Base-by-base conservation (phyloP, 2,329 filamentous ascomycete species). In the Trichoderma hamatum region DNA sequence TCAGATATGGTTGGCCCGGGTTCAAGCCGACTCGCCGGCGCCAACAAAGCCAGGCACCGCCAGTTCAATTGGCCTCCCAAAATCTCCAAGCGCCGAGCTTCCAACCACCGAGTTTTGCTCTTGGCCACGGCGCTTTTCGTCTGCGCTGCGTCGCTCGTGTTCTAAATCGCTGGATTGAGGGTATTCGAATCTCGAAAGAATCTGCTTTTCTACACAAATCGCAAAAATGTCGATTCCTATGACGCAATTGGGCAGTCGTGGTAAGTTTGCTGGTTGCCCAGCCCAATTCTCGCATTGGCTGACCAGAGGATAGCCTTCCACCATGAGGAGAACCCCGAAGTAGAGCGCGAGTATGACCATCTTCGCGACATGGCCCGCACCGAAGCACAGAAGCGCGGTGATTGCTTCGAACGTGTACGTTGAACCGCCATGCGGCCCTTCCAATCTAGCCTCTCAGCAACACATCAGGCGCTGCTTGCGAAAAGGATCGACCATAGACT, bases 281-380 rank as follows among this genome's bases (percentile, higher is more conserved):
- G 26, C 24, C 63, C 5, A 2, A 19, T 9, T 52, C 13, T 49
- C 30, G 14, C 34, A 32, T n/a, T 63, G 43, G 52, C 71, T 63
- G 70, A 60, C 39, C 62, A 58, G 68, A 52, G 36, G 34, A 14
- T 77, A 94, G 92, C 91, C 80, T 93, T 95, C 83, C 92, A 90
- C 80, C 90, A 93, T 78, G 85, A 85, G 70, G 84, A 89, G 73
- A 88, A 87, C 76, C 83, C 83, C 73, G 86, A 90, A 70, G 84
- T 88, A 67, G 94, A 98, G 83, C 88, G 86, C 74, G 94, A 98
- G 82, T 98, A 98, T 81, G 94, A 98, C 78, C 92, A 93, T 66
- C 87, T 98, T 55, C 93, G 96, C 76, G 90, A 91, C 74, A 86
- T 94, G 21, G 96, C 95, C 21, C 89, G 92, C 72, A 85, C 89